phyloP scores from a whole-genome alignment of 225 moss, liverwort and hornwort species.

The Rhytidiadelphus loreus region DNA sequence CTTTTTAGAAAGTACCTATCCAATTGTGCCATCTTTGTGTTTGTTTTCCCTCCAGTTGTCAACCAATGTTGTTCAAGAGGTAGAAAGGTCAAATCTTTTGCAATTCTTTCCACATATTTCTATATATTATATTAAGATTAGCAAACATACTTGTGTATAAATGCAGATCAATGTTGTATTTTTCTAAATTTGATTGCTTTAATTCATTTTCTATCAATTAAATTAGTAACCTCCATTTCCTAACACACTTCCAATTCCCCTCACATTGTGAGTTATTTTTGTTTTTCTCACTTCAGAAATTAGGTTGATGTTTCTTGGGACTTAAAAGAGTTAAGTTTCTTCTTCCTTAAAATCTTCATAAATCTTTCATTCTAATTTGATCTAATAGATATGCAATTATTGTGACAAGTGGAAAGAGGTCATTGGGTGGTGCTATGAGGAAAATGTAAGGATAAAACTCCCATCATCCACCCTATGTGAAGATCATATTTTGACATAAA shows the following conservation, averaged over 20 bases:
- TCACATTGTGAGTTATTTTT: background rate
- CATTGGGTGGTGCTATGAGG: too few relatives aligned
- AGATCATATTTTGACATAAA: too few relatives aligned
- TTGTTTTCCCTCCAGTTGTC: accelerated
- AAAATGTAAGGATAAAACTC: background rate
- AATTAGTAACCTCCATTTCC: too few relatives aligned
- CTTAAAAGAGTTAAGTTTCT: background rate
- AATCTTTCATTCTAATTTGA: background rate
- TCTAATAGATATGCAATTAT: background rate
- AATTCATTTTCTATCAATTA: too few relatives aligned
- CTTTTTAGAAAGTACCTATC: background rate
- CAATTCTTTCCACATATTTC: too few relatives aligned
- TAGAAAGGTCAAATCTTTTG: too few relatives aligned
- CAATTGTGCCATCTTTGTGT: background rate
- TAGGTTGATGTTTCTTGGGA: accelerated
- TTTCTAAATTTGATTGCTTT: too few relatives aligned
- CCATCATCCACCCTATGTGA: too few relatives aligned
- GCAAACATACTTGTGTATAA: too few relatives aligned
- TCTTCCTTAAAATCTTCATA: background rate
- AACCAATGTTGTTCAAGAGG: background rate
- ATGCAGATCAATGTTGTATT: too few relatives aligned
- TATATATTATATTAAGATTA: too few relatives aligned
- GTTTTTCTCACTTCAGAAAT: accelerated
- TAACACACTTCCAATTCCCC: too few relatives aligned
- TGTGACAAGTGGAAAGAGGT: background rate